phyloP scores from a whole-genome alignment of 164 flowering plant species.

The Magnolia sinica region DNA sequence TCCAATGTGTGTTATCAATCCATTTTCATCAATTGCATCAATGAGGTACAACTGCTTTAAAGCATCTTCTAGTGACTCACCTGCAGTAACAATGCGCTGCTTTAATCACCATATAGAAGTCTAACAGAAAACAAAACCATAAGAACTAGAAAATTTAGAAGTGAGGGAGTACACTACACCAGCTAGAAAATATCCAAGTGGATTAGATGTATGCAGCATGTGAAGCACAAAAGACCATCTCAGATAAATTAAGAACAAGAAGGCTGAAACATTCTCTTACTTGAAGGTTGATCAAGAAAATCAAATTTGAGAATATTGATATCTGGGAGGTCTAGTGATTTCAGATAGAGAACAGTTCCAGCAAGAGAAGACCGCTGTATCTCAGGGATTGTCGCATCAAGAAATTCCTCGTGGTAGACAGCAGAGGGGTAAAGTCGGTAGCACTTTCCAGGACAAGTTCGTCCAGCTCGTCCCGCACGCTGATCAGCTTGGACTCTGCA shows the following conservation, averaged over 20 bases:
- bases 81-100: conserved; percentile 40
- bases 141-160: neutral
- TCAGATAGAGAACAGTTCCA: conserved; percentile 92
- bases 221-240: neutral
- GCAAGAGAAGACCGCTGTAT: conserved; percentile 93
- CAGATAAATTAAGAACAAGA: neutral
- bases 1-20: conserved; percentile 72
- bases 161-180: neutral
- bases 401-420: conserved; percentile 68
- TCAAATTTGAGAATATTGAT: conserved; percentile 89
- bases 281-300: conserved; percentile 91
- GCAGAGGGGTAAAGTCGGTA: conserved; percentile 82
- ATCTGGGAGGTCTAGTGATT: conserved; percentile 88
- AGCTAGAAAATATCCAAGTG: neutral
- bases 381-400: conserved; percentile 88
- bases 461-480: conserved; percentile 97
- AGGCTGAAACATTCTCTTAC: conserved; percentile 35
- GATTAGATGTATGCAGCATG: neutral
- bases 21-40: conserved; percentile 93
- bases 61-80: conserved; percentile 83
- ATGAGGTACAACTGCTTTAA: conserved; percentile 86
- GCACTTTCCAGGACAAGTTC: conserved; percentile 96
- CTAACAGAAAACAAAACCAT: neutral
- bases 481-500: conserved; percentile 96
- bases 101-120: conserved; percentile 2